phyloP scores from a whole-genome alignment of 306 rosid genomes.

The Sphenostylis stenocarpa region DNA sequence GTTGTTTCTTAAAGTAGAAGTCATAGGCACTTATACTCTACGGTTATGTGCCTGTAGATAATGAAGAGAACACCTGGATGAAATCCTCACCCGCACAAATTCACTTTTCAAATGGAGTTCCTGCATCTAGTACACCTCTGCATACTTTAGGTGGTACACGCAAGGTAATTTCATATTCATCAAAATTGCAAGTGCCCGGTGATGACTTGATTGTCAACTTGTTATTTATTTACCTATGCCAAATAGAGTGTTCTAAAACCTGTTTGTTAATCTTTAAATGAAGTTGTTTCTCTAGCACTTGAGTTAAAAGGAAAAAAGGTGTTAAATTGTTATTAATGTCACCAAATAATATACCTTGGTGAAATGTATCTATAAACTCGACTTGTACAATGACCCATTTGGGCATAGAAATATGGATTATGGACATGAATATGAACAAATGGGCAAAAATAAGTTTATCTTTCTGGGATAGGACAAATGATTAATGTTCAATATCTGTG shows the following conservation, averaged over 20 bases:
- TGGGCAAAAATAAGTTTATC: background rate
- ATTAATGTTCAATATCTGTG: background rate
- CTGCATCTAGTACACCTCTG: constrained; percentile 52
- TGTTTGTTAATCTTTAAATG: constrained; percentile 1
- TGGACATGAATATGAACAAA: background rate
- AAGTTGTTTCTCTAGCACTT: constrained; percentile 12
- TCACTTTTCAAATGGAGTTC: constrained; percentile 51
- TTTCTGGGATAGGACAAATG: background rate
- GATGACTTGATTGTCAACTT: background rate
- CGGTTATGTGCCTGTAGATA: constrained; percentile 52
- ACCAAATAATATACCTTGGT: background rate
- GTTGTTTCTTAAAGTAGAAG: constrained; percentile 23
- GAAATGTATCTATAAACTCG: background rate
- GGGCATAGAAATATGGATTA: background rate
- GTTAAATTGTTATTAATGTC: background rate
- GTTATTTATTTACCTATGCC: constrained; percentile 3
- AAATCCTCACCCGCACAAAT: constrained; percentile 54
- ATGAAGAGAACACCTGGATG: constrained; percentile 49
- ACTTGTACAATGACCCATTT: background rate
- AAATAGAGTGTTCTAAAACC: constrained; percentile 20
- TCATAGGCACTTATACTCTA: constrained; percentile 25
- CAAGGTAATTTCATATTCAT: constrained; percentile 42
- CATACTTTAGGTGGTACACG: constrained; percentile 51
- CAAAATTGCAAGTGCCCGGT: constrained; percentile 20
- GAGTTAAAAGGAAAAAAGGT: background rate